Conservation (phyloP, 352 stramenopile species). For the Pythium grandisporangium region DNA sequence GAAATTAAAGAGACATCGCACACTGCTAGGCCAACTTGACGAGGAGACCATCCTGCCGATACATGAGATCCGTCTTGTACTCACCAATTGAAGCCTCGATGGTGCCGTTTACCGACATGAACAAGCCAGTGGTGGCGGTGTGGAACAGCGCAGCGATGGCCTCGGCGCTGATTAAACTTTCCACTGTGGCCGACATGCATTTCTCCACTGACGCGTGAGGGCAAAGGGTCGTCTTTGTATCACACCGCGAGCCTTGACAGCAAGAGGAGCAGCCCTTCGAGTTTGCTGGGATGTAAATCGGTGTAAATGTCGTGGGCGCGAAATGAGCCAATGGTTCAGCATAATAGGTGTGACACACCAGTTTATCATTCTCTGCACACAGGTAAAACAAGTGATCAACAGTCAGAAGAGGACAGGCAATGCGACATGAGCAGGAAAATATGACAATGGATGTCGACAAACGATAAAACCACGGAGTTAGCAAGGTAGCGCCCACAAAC, state of each 20-base stretch:
- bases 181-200: slow-evolving; percentile 63
- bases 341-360: slow-evolving; percentile 73
- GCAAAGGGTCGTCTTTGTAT: slow-evolving; percentile 44
- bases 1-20: background rate
- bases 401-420: background rate
- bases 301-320: slow-evolving; percentile 37
- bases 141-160: slow-evolving; percentile 69
- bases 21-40: slow-evolving; percentile 41
- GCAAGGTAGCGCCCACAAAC: slow-evolving; percentile 19
- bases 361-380: slow-evolving; percentile 21
- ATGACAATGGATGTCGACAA: background rate
- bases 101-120: slow-evolving; percentile 79
- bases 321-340: slow-evolving; percentile 51
- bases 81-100: slow-evolving; percentile 57
- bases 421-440: background rate
- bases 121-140: slow-evolving; percentile 51
- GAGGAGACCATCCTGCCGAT: slow-evolving; percentile 63
- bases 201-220: slow-evolving; percentile 28
- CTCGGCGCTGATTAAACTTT: slow-evolving; percentile 63
- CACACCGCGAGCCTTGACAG: slow-evolving; percentile 53
- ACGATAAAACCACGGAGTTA: background rate
- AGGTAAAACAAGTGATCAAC: no score
- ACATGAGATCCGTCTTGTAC: slow-evolving; percentile 56
- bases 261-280: slow-evolving; percentile 66
- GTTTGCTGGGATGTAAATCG: slow-evolving; percentile 69